phyloP scores from a whole-genome alignment of 2,329 filamentous ascomycete genomes.

The Ascochyta fabae region DNA sequence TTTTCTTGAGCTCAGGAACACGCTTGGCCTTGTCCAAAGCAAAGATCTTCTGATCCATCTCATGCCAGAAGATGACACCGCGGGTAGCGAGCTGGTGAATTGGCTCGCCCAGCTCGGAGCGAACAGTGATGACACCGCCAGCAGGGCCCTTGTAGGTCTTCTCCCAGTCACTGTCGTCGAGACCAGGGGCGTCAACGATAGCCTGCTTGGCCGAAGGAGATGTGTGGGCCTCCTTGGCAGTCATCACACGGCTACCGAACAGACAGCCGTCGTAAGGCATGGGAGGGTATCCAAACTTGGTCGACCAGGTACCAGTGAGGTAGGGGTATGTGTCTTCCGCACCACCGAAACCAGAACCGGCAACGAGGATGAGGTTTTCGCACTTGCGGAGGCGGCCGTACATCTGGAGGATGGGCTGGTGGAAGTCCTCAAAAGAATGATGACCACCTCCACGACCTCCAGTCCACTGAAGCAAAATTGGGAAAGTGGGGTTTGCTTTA shows the following conservation, averaged over 20 bases:
- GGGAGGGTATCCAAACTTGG: slow-evolving; percentile 50
- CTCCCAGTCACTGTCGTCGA: slow-evolving; percentile 55
- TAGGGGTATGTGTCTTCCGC: slow-evolving; percentile 57
- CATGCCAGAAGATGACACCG: slow-evolving; percentile 95
- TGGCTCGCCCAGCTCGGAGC: slow-evolving; percentile 98
- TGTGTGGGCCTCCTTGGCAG: slow-evolving; percentile 55
- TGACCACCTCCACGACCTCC: slow-evolving; percentile 59
- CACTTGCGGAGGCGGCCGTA: slow-evolving; percentile 55
- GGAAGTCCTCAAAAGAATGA: slow-evolving; percentile 59
- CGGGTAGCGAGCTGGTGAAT: slow-evolving; percentile 98
- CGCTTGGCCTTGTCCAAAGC: slow-evolving; percentile 82
- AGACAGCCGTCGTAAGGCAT: slow-evolving; percentile 59
- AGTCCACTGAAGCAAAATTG: slow-evolving; percentile 58
- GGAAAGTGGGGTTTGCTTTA: slow-evolving; percentile 54
- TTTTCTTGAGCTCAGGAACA: slow-evolving; percentile 51
- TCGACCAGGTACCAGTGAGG: slow-evolving; percentile 55
- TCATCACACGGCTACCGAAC: slow-evolving; percentile 57
- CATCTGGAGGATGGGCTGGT: slow-evolving; percentile 56
- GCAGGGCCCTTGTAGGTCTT: slow-evolving; percentile 69
- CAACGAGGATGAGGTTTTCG: slow-evolving; percentile 55
- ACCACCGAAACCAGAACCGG: slow-evolving; percentile 57
- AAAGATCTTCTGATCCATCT: slow-evolving; percentile 99
- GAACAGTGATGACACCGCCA: slow-evolving; percentile 93
- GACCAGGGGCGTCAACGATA: slow-evolving; percentile 53
- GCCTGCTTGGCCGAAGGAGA: slow-evolving; percentile 53